phyloP scores from a whole-genome alignment of 2,329 filamentous ascomycete species.

The Mariannaea elegans region DNA sequence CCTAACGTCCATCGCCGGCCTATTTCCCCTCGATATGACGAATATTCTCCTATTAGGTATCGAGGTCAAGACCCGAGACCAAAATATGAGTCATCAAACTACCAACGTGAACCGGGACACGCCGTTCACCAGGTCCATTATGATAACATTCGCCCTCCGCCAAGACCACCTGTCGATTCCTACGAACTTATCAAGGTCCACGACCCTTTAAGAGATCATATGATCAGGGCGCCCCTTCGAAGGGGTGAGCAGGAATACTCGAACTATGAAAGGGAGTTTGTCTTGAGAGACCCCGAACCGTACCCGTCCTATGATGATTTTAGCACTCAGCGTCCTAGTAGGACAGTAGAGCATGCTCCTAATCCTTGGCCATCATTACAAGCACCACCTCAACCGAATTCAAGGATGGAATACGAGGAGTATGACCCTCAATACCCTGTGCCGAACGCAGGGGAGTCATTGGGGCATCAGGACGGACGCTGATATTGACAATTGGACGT shows the following conservation, averaged over 20 bases:
- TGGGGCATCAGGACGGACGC: slow-evolving; percentile 8
- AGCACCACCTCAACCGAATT: not conserved
- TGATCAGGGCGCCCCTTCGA: slow-evolving; percentile 53
- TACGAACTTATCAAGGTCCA: slow-evolving; percentile 58
- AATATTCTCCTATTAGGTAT: slow-evolving; percentile 17
- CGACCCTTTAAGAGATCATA: slow-evolving; percentile 56
- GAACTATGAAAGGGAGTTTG: slow-evolving; percentile 30
- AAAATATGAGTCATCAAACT: slow-evolving; percentile 19
- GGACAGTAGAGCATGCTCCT: slow-evolving; percentile 6
- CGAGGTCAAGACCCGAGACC: slow-evolving; percentile 17
- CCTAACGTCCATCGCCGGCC: slow-evolving; percentile 8
- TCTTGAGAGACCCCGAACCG: slow-evolving; percentile 18
- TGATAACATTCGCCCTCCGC: slow-evolving; percentile 15
- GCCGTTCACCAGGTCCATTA: slow-evolving; percentile 19
- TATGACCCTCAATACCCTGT: slow-evolving; percentile 55
- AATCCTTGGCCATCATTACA: slow-evolving; percentile 9
- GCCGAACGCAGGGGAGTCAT: slow-evolving; percentile 18
- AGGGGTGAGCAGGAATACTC: slow-evolving; percentile 41
- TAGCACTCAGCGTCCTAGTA: not conserved
- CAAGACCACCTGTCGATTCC: slow-evolving; percentile 37
- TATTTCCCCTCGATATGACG: slow-evolving; percentile 20
- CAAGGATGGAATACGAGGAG: slow-evolving; percentile 45
- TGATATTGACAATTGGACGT: no score
- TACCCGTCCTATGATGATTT: slow-evolving; percentile 20
- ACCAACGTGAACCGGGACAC: slow-evolving; percentile 17